A percentile compares a stretch with the other conserved stretches of the same genome.
Evolutionary conservation across 106 monocot genomes (phyloP).

Genomic region (Dendrobium officinale): DNA sequence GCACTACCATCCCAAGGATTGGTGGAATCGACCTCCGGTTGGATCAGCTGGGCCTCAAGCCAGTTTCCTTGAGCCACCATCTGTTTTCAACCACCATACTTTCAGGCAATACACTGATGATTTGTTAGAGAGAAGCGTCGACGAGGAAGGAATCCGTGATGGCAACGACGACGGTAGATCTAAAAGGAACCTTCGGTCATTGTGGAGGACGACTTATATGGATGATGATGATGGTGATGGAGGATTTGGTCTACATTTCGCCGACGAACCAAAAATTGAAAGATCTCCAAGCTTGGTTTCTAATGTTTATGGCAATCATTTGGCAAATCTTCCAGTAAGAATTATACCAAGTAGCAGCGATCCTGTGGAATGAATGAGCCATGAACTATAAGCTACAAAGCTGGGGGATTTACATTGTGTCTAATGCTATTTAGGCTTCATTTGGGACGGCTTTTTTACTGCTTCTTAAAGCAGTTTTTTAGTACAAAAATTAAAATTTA

Average conservation of each 20-base stretch:
- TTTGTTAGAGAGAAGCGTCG: slow-evolving; percentile 16
- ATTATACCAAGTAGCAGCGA: slow-evolving; percentile 65
- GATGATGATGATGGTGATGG: slow-evolving; percentile 24
- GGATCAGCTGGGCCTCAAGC: slow-evolving; percentile 5
- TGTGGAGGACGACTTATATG: slow-evolving; percentile 31
- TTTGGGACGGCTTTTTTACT: too few species aligned
- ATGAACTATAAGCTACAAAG: background rate
- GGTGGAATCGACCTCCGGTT: slow-evolving; percentile 44
- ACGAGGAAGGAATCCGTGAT: slow-evolving; percentile 2
- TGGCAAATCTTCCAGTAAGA: slow-evolving; percentile 42
- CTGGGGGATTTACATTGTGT: background rate
- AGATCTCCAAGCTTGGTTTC: background rate
- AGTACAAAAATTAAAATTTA: too few species aligned
- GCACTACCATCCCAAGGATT: slow-evolving; percentile 6
- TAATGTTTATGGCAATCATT: slow-evolving; percentile 12
- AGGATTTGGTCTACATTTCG: slow-evolving; percentile 32
- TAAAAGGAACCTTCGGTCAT: slow-evolving; percentile 5
- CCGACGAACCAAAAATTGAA: slow-evolving; percentile 20
- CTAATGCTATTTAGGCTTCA: background rate
- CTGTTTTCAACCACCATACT: slow-evolving; percentile 14
- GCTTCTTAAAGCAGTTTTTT: too few species aligned
- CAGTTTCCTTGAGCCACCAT: slow-evolving; percentile 66
- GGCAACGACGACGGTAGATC: background rate
- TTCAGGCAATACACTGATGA: slow-evolving; percentile 28
- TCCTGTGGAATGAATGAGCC: slow-evolving; percentile 18